Percentiles rank a stretch among this genome's conserved stretches.
Conservation (phyloP, 768 basidiomycete genomes). For the Podaxis carcinomalis region DNA sequence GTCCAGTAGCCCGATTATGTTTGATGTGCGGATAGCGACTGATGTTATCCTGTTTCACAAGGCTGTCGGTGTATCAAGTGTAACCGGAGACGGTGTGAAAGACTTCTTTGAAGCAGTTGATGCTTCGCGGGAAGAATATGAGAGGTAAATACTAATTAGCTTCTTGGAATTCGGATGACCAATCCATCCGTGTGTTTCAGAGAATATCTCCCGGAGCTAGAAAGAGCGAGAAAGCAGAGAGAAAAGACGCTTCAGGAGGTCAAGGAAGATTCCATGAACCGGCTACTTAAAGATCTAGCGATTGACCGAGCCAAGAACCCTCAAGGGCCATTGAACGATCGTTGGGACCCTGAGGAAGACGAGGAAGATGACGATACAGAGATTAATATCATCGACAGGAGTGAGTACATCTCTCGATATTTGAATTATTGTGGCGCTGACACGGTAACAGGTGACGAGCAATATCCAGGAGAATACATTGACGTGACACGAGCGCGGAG, state of each 20-base stretch:
- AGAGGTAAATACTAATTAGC: constrained; percentile 51
- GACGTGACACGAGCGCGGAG: constrained; percentile 63
- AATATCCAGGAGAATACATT: constrained; percentile 71
- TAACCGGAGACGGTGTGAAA: constrained; percentile 91
- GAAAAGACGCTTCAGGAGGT: constrained; percentile 59
- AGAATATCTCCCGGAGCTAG: constrained; percentile 89
- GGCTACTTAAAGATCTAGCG: constrained; percentile 75
- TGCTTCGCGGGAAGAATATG: constrained; percentile 82
- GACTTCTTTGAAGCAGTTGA: constrained; percentile 93
- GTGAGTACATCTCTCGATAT: constrained; percentile 37
- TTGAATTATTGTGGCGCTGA: constrained; percentile 7
- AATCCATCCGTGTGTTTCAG: constrained; percentile 32
- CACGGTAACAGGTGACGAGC: constrained; percentile 52
- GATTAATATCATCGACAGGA: constrained; percentile 64
- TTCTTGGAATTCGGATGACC: neutral
- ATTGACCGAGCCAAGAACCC: constrained; percentile 71
- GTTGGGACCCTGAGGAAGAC: constrained; percentile 58
- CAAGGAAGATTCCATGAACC: constrained; percentile 74
- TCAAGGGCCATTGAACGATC: constrained; percentile 46
- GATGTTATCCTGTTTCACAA: constrained; percentile 23
- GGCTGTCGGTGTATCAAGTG: constrained; percentile 94
- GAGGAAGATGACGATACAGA: constrained; percentile 49
- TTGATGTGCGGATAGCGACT: neutral
- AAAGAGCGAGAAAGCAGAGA: constrained; percentile 59
- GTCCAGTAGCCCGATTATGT: constrained; percentile 34